These are phyloP conservation scores for Ustanciosporium gigantosporum DNA, from an alignment of 1,284 basidiomycete species.

Conservation along the genomic window DNA sequence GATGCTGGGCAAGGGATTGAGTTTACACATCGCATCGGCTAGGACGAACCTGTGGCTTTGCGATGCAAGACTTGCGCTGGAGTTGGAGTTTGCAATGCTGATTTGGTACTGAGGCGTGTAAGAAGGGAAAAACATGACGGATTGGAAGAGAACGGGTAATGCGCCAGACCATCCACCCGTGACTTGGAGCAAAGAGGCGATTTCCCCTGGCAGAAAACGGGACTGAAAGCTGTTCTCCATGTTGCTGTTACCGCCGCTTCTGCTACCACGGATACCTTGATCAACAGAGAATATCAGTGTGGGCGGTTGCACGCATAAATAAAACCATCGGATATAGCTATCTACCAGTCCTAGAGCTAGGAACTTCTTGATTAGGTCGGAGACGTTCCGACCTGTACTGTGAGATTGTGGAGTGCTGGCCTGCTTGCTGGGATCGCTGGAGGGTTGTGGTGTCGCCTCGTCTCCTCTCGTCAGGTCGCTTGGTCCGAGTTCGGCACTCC, in stretches of 20 bases:
- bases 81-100: not conserved
- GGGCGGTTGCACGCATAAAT: constrained; percentile 63
- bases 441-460: too few relatives aligned
- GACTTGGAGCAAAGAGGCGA: not conserved
- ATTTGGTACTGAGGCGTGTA: constrained; percentile 7
- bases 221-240: not conserved
- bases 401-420: not conserved
- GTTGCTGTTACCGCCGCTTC: not conserved
- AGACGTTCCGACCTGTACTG: not conserved
- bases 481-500: too few relatives aligned
- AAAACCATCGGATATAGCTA: constrained; percentile 41
- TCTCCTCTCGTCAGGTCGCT: too few relatives aligned
- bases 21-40: not conserved
- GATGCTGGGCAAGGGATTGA: not conserved
- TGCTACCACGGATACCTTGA: not conserved
- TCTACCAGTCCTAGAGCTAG: constrained; percentile 26
- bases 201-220: too few relatives aligned
- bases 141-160: constrained; percentile 4
- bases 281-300: too few relatives aligned
- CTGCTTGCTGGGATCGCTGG: too few relatives aligned
- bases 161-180: not conserved
- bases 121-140: constrained; percentile 21
- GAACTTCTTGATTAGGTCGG: constrained; percentile 5
- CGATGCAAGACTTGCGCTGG: too few relatives aligned
- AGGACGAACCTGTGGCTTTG: too few relatives aligned